Conservation (phyloP, 176 grass and related monocot genomes). For the Ensete ventricosum region DNA sequence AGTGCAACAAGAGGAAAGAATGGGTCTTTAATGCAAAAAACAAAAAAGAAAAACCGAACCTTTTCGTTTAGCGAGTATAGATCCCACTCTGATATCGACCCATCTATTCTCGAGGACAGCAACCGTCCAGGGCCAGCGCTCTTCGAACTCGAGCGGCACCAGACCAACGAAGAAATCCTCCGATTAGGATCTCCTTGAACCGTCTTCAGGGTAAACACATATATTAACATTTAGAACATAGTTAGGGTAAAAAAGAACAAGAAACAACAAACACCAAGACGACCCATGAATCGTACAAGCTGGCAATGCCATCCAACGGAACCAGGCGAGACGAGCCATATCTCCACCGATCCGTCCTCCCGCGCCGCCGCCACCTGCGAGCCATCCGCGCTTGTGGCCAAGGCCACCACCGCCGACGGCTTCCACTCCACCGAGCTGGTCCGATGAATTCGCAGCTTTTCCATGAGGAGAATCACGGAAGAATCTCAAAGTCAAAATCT, state of each 20-base stretch:
- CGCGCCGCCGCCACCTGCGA: slow-evolving; percentile 81
- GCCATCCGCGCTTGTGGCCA: slow-evolving; percentile 54
- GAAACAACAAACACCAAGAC: not conserved
- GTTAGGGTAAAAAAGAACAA: slow-evolving; percentile 4
- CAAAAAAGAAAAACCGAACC: slow-evolving; percentile 22
- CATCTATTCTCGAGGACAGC: slow-evolving; percentile 80
- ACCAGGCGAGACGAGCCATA: slow-evolving; percentile 92
- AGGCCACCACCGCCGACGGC: slow-evolving; percentile 57
- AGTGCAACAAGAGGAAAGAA: not conserved
- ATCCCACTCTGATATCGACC: slow-evolving; percentile 86
- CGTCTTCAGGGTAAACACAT: slow-evolving; percentile 42
- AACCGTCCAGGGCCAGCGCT: slow-evolving; percentile 35
- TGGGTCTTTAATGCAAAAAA: not conserved
- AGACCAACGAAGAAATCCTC: slow-evolving; percentile 72
- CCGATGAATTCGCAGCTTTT: slow-evolving; percentile 64
- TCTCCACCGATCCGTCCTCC: slow-evolving; percentile 67
- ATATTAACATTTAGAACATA: not conserved
- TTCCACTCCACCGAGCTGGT: slow-evolving; percentile 52
- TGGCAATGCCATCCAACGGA: slow-evolving; percentile 97
- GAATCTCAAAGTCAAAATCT: not conserved
- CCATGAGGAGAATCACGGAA: slow-evolving; percentile 26
- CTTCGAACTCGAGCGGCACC: slow-evolving; percentile 30
- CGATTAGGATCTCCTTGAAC: slow-evolving; percentile 51
- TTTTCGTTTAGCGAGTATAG: slow-evolving; percentile 57
- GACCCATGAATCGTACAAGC: slow-evolving; percentile 44